Evolutionary conservation across 2,329 filamentous ascomycete genomes (phyloP).

Genomic region (Colletotrichum shisoi): DNA sequence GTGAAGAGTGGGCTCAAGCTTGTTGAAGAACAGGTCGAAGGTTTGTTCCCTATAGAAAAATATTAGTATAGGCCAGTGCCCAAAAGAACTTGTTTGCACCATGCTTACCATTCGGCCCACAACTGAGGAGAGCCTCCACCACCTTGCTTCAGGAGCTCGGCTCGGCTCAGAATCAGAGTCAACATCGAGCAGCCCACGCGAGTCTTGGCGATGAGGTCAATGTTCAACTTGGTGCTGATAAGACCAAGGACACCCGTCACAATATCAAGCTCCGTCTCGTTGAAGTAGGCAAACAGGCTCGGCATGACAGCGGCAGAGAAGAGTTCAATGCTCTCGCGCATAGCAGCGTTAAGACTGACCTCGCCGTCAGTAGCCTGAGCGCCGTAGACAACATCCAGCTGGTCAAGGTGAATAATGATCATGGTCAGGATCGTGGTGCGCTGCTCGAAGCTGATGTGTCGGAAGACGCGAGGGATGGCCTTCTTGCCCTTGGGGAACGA

Average conservation of each 20-base stretch:
- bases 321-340: constrained; percentile 90
- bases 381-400: constrained; percentile 85
- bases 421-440: constrained; percentile 95
- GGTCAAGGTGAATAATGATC: constrained; percentile 91
- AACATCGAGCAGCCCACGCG: constrained; percentile 88
- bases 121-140: constrained; percentile 73
- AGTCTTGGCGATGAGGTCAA: constrained; percentile 84
- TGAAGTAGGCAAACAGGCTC: constrained; percentile 86
- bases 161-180: constrained; percentile 92
- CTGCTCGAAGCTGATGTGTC: constrained; percentile 89
- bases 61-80: constrained; percentile 12
- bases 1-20: constrained; percentile 81
- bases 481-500: constrained; percentile 97
- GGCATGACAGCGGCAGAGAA: constrained; percentile 91
- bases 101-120: constrained; percentile 77
- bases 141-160: constrained; percentile 89
- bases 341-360: constrained; percentile 72
- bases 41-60: constrained; percentile 67
- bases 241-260: constrained; percentile 89
- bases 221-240: constrained; percentile 81
- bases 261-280: constrained; percentile 88
- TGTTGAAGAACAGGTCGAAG: constrained; percentile 88
- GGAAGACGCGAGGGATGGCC: constrained; percentile 92
- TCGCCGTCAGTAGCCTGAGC: constrained; percentile 79
- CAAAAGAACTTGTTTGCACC: constrained; percentile 42